These are phyloP conservation scores for Strobilomyces confusus DNA, from an alignment of 768 basidiomycete genomes.

Conservation along the genomic window DNA sequence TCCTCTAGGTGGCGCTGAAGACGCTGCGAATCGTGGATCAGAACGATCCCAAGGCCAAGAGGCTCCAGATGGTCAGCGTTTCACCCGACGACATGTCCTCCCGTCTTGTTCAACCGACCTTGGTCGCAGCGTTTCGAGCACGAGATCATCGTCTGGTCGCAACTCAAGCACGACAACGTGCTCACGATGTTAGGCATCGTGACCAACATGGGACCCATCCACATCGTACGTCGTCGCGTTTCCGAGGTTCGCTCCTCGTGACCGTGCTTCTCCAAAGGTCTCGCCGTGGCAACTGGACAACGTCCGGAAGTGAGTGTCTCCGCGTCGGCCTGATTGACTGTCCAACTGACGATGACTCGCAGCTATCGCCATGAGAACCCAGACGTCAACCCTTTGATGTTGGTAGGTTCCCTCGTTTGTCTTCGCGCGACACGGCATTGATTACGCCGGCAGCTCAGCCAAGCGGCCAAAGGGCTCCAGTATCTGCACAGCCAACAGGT, in stretches of 20 bases:
- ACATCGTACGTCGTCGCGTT: slow-evolving; percentile 36
- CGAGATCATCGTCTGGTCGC: slow-evolving; percentile 53
- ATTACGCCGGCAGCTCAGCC: slow-evolving; percentile 37
- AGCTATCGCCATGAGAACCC: slow-evolving; percentile 41
- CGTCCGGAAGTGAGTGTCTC: slow-evolving; percentile 41
- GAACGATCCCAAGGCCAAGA: slow-evolving; percentile 39
- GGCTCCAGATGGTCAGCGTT: slow-evolving; percentile 33
- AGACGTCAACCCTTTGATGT: slow-evolving; percentile 36
- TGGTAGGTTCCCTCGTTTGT: slow-evolving; percentile 32
- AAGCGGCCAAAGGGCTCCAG: slow-evolving; percentile 53
- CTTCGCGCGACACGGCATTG: background rate
- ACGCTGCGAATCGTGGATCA: slow-evolving; percentile 45
- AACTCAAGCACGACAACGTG: slow-evolving; percentile 44
- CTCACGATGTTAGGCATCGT: slow-evolving; percentile 53
- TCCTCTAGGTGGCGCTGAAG: slow-evolving; percentile 52
- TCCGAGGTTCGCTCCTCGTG: background rate
- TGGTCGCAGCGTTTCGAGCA: slow-evolving; percentile 48
- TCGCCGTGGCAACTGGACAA: slow-evolving; percentile 63
- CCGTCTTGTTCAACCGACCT: background rate
- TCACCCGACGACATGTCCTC: background rate
- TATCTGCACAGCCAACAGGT: slow-evolving; percentile 51
- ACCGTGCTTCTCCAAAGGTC: slow-evolving; percentile 35
- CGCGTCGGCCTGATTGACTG: background rate
- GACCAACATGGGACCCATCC: slow-evolving; percentile 48
- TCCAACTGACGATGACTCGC: background rate